These are phyloP conservation scores for Porogramme epimiltina DNA, from an alignment of 1,284 basidiomycete genomes.

Conservation along the genomic window DNA sequence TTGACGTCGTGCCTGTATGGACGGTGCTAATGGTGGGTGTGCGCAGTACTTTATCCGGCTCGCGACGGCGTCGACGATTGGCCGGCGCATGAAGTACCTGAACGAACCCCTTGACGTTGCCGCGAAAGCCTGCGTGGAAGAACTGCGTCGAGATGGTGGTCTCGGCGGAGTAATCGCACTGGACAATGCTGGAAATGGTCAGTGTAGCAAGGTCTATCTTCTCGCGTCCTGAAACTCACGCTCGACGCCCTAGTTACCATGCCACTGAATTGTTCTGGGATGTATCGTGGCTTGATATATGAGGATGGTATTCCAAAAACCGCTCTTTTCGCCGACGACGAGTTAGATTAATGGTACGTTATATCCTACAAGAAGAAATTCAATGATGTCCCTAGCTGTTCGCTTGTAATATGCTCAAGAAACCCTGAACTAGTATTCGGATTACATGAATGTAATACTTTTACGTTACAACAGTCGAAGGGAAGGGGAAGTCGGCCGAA, in stretches of 20 bases:
- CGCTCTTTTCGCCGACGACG: constrained; percentile 77
- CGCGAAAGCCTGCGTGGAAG: constrained; percentile 51
- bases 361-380: background rate
- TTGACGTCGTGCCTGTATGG: background rate
- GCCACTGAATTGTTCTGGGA: constrained; percentile 73
- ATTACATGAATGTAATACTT: no score
- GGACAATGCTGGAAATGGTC: constrained; percentile 40
- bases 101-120: constrained; percentile 59
- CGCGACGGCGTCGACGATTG: constrained; percentile 66
- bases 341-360: constrained; percentile 33
- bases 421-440: no score
- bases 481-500: no score
- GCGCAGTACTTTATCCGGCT: constrained; percentile 75
- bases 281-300: constrained; percentile 79
- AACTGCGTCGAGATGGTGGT: constrained; percentile 57
- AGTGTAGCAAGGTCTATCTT: constrained; percentile 14
- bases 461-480: no score
- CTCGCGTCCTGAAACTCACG: background rate
- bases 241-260: constrained; percentile 52
- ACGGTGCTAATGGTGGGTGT: background rate
- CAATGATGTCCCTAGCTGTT: no score
- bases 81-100: constrained; percentile 64
- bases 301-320: constrained; percentile 68
- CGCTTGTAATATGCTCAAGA: no score
- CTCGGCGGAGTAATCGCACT: constrained; percentile 74